These are phyloP conservation scores for Diaporthe aspalathi DNA, from an alignment of 2,329 filamentous ascomycete species.

Conservation along the genomic window DNA sequence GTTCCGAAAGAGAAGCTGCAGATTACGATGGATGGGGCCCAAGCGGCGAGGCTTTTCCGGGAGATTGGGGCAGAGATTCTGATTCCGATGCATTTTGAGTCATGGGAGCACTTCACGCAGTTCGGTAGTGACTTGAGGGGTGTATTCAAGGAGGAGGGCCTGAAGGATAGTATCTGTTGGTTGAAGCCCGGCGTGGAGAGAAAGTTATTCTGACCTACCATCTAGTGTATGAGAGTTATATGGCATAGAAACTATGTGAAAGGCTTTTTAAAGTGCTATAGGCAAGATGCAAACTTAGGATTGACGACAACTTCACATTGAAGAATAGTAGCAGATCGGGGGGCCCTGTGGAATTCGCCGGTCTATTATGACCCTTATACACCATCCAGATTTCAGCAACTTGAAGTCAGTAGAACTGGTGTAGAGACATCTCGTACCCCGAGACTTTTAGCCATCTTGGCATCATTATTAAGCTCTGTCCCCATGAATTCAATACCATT, in stretches of 20 bases:
- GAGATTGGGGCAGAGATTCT: constrained; percentile 55
- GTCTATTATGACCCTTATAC: too few relatives aligned
- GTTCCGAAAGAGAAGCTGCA: constrained; percentile 46
- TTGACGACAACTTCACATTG: too few relatives aligned
- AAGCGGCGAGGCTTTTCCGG: constrained; percentile 52
- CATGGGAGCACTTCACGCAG: constrained; percentile 58
- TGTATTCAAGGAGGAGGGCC: constrained; percentile 50
- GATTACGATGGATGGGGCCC: constrained; percentile 58
- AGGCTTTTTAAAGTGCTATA: too few relatives aligned
- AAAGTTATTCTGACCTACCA: background rate
- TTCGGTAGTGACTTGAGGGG: constrained; percentile 45
- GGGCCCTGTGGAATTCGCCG: too few relatives aligned
- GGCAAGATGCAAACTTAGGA: too few relatives aligned
- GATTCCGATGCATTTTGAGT: constrained; percentile 61
- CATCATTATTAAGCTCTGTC: too few relatives aligned
- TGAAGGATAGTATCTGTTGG: background rate
- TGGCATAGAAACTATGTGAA: background rate
- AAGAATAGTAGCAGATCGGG: too few relatives aligned
- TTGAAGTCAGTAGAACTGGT: too few relatives aligned
- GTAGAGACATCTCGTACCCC: too few relatives aligned
- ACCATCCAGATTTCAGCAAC: too few relatives aligned
- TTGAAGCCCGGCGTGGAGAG: background rate
- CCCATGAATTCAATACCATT: too few relatives aligned
- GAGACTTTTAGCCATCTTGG: too few relatives aligned
- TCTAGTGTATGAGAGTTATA: background rate